Conservation (phyloP, 345 rosid species). For the Conringia planisiliqua region DNA sequence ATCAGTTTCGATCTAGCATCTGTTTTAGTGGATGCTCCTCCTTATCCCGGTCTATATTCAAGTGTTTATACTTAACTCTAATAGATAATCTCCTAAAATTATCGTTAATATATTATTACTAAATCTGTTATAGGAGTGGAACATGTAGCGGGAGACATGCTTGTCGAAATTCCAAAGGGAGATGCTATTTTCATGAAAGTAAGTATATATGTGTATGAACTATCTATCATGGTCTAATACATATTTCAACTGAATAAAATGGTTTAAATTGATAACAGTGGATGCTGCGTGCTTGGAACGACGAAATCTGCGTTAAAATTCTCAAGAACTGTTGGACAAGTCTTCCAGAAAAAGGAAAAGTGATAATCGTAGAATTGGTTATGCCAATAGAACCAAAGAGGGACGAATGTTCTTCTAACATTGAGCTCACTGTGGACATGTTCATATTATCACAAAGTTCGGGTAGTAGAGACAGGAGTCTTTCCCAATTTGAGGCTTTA, state of each 20-base stretch:
- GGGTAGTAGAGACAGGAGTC: neutral
- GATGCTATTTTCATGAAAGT: conserved; percentile 90
- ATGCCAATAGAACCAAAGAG: neutral
- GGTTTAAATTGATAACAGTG: conserved; percentile 22
- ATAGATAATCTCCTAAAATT: too few relatives aligned
- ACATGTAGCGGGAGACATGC: conserved; percentile 84
- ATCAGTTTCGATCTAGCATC: conserved; percentile 46
- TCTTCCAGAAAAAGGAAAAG: conserved; percentile 3
- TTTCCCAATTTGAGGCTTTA: neutral
- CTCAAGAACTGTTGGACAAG: conserved; percentile 12
- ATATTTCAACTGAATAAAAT: neutral
- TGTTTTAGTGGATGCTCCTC: conserved; percentile 28
- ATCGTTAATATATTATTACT: neutral
- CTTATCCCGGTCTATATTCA: conserved; percentile 13
- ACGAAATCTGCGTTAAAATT: neutral
- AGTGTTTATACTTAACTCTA: neutral
- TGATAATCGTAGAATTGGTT: conserved; percentile 1
- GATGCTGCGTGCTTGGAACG: conserved; percentile 36
- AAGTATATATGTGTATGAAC: neutral
- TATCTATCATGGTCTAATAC: neutral
- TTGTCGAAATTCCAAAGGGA: conserved; percentile 58
- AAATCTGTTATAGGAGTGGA: conserved; percentile 48
- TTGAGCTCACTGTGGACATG: neutral
- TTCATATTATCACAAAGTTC: neutral
- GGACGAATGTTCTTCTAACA: neutral